These are phyloP conservation scores for Exophiala mesophila DNA, from an alignment of 2,329 filamentous ascomycete genomes.

Conservation along the genomic window DNA sequence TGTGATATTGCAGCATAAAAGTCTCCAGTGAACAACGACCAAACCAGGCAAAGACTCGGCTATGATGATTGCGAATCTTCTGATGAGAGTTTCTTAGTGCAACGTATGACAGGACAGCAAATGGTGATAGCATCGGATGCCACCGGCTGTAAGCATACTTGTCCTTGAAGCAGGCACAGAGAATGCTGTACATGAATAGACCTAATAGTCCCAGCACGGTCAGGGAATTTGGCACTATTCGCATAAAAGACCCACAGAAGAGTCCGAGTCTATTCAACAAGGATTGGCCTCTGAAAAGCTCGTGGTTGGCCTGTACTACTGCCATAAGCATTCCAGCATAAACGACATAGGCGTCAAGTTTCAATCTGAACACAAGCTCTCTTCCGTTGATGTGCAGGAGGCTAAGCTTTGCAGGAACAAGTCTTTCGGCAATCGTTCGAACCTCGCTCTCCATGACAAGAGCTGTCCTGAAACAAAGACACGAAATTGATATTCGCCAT, in stretches of 20 bases:
- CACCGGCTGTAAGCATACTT: constrained; percentile 46
- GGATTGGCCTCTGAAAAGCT: no score
- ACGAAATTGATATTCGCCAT: constrained; percentile 46
- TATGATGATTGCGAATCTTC: constrained; percentile 41
- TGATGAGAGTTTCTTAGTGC: constrained; percentile 48
- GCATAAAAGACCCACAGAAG: no score
- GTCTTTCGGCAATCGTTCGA: constrained; percentile 37
- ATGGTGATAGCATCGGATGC: constrained; percentile 51
- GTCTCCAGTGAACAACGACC: constrained; percentile 56
- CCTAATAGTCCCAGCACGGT: no score
- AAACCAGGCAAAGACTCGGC: constrained; percentile 48
- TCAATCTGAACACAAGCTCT: constrained; percentile 49
- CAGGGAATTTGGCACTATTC: no score
- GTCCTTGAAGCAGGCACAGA: constrained; percentile 27
- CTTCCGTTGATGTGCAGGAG: constrained; percentile 12
- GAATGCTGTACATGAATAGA: constrained; percentile 23
- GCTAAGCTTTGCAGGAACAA: constrained; percentile 34
- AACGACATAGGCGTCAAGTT: constrained; percentile 51
- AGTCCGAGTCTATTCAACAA: no score
- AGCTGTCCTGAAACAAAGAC: constrained; percentile 31
- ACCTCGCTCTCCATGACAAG: constrained; percentile 37
- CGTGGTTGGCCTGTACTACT: background rate
- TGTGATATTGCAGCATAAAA: constrained; percentile 57
- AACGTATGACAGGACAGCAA: constrained; percentile 52
- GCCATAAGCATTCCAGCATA: constrained; percentile 54